Evolutionary conservation across 2,329 filamentous ascomycete species (phyloP), one percentile per base, ranked within the genome.

Genomic region (Aspergillus eucalypticola): DNA sequence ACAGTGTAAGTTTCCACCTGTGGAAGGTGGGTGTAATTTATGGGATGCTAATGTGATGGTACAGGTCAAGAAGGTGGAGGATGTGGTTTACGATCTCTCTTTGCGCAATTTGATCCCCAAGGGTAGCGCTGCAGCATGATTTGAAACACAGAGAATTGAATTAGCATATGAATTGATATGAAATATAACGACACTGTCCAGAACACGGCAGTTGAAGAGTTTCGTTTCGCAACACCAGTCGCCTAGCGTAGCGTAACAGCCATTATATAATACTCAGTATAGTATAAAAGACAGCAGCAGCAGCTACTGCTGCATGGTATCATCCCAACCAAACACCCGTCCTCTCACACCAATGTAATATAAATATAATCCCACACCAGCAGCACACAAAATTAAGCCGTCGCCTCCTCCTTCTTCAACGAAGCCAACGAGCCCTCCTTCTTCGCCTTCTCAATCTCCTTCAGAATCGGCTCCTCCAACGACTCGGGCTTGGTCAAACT

Each of bases 31-130:
- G 46, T 17, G 54, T 29, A 49, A 56, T 17, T 17, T 48, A 17
- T 1, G 8, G 17, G 25, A 15, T 38, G 50, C 58, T 66, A 35
- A 65, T 23, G n/a, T 5, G 29, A 13, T 15, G 19, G 42, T 66
- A 52, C 56, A 84, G 81, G 92, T 99, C 71, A 99, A 98, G 83
- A 94, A 96, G 75, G 92, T 97, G 11, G 95, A 99, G 81, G 95
- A 98, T 73, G 92, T 99, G 11, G 94, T 98, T 54, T 99, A 99
- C 73, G 95, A 99, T 75, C 80, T 99, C 59, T 94, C 91, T 23
- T 79, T 99, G 72, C 86, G 95, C 60, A 94, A 95, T 54, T 76
- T 98, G 71, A 83, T 96, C 52, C 86, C 89, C 48, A 81, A 84
- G 66, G 69, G 66, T 13, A 59, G 62, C 41, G 56, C 65, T 21